Base-by-base conservation (phyloP, 805 yeast genomes). In the Schwanniomyces polymorphus region DNA sequence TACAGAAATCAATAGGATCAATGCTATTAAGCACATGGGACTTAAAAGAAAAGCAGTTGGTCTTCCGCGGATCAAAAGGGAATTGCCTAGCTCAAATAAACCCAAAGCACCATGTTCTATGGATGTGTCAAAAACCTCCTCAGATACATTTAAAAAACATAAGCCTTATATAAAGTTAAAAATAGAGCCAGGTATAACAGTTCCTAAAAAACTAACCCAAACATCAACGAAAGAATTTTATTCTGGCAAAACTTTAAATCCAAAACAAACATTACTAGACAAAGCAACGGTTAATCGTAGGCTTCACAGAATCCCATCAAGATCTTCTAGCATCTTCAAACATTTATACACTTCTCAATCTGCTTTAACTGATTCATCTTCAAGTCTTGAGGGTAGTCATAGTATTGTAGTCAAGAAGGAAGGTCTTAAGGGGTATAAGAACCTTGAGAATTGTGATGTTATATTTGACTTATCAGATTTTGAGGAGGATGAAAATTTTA, bases 381-480 rank as follows among this genome's bases (percentile, higher is more conserved):
- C 34, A 29, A n/a, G 3, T 7, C 18, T 12, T 16, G 12, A 3
- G 7, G 11, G 14, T 14, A 6, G 17, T 16, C 18, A 6, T 11
- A 5, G 16, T 18, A n/a, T 23, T 3, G 6, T 12, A 7, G 12
- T 18, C 3, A 37, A 37, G 12, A n/a, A 10, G 14, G 39, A 37
- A 11, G 16, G 5, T 5, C 14, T 23, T 21, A 37, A 37, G 39
- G 27, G 27, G 7, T 9, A 3, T 5, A 37, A 18, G 27, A 37
- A 25, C 9, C 27, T 52, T 11, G 48, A 52, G 5, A 48, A 53
- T n/a, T 57, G 59, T 7, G 55, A 55, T 29, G 52, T 56, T 1
- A 55, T 56, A 7, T 50, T 56, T 40, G 60, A 59, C 38, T 34
- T 59, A n/a, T 55, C 61, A 10, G 63, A 58, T 21, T 53, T 53